Conservation (phyloP, 495 filamentous ascomycete species). For the Aspergillus olivimuriae region DNA sequence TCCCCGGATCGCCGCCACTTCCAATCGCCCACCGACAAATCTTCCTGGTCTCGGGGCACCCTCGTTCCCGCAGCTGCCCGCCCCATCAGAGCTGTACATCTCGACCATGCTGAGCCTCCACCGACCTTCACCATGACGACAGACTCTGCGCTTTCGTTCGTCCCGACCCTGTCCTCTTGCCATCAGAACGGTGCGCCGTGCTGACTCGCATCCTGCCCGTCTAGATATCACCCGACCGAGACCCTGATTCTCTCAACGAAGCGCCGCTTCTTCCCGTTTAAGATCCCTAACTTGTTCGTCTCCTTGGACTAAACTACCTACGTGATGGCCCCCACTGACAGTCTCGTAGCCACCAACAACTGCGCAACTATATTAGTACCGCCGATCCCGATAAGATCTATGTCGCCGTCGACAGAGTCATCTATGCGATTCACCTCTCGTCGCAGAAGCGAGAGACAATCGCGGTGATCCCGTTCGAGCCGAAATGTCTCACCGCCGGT, state of each 20-base stretch:
- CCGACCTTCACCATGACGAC: conserved; percentile 36
- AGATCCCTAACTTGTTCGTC: conserved; percentile 67
- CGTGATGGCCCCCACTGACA: conserved; percentile 9
- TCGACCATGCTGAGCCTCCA: conserved; percentile 34
- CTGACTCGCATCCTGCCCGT: conserved; percentile 10
- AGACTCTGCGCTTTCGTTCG: conserved; percentile 36
- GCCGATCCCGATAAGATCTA: conserved; percentile 71
- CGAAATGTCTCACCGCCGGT: conserved; percentile 75
- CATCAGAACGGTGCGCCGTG: no score
- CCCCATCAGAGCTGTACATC: no score
- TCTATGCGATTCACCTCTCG: conserved; percentile 67
- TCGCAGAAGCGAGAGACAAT: conserved; percentile 69
- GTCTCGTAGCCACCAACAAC: conserved; percentile 74
- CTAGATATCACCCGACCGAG: conserved; percentile 52
- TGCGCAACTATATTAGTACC: conserved; percentile 83
- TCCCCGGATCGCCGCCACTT: conserved; percentile 3
- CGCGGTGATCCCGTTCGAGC: conserved; percentile 71
- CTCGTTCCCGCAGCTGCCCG: conserved; percentile 10
- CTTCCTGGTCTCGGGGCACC: conserved; percentile 3
- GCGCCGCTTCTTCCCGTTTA: conserved; percentile 67
- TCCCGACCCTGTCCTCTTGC: no score
- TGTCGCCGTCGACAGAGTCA: conserved; percentile 67
- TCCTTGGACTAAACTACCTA: neutral
- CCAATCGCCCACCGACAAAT: conserved; percentile 1
- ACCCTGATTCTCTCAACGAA: conserved; percentile 56